Evolutionary conservation across 2,329 filamentous ascomycete species (phyloP), one percentile per base, ranked within the genome.

Genomic region (Stemphylium vesicarium): DNA sequence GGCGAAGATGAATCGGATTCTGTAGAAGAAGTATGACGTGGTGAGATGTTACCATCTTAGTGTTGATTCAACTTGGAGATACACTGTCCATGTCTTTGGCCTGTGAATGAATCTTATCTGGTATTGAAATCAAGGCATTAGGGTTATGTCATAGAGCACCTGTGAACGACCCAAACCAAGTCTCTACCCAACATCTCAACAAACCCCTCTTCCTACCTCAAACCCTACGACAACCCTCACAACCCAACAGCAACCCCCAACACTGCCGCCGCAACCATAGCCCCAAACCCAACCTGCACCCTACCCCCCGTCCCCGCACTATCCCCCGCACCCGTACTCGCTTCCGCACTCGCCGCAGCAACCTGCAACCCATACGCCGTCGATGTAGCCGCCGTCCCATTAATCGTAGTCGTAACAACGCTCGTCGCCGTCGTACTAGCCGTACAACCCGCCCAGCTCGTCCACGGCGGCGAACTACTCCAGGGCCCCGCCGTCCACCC

Each of bases 401-500:
- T 65, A 1, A 72, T 56, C 1, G 68, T 75, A 0, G 59, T 69
- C 1, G 71, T 75, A 5, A 68, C 58, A 0, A 71, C 62, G 13
- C 60, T 71, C 1, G 69, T 73, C 1, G 63, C 65, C 2, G 71
- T 76, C 8, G 73, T 76, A 2, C 40, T 61, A 7, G 66, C 71
- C 7, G 66, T 65, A 42, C 74, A 76, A 0, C 57, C 71, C 4
- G 42, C 49, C 74, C 74, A 76, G 4, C 60, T 69, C 5, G 70
- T 75, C 74, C 74, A 76, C 2, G 73, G 73, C 12, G 73, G 70
- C 33, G 46, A 47, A 10, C 70, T 75, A 22, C 63, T 65, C 74
- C 74, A 76, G 0, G 68, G 64, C 0, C 72, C 73, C 0, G 63
- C 56, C 6, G 74, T 75, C 73, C 73, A 76, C 3, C 74, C 74